A percentile compares a stretch with the other conserved stretches of the same genome.
phyloP scores from a whole-genome alignment of 192 early-diverging fungal species.

The Backusella mclennaniae region DNA sequence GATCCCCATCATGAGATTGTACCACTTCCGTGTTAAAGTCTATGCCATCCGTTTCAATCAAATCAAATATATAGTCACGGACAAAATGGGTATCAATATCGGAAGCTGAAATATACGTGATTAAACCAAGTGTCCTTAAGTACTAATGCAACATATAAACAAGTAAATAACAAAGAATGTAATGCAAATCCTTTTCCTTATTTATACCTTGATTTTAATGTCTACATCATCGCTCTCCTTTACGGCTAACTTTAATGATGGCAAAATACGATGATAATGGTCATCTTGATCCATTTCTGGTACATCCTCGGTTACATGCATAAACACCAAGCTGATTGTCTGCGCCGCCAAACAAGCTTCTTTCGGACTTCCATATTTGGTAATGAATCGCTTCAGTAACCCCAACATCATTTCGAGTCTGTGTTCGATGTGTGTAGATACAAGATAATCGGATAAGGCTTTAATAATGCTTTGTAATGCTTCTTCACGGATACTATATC shows the following conservation, averaged over 20 bases:
- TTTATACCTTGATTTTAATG: conserved; percentile 47
- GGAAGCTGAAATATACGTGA: conserved; percentile 33
- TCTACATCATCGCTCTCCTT: conserved; percentile 40
- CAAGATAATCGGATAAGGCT: conserved; percentile 49
- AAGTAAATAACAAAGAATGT: neutral
- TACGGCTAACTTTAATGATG: conserved; percentile 41
- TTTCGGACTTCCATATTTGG: conserved; percentile 37
- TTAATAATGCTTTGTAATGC: conserved; percentile 46
- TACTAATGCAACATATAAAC: conserved; percentile 11
- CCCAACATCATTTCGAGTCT: conserved; percentile 54
- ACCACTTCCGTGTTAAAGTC: conserved; percentile 20
- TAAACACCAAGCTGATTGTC: conserved; percentile 44
- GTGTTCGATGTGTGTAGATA: conserved; percentile 50
- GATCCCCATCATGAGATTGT: conserved; percentile 15
- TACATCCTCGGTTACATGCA: conserved; percentile 33
- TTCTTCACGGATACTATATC: conserved; percentile 51
- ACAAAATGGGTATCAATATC: conserved; percentile 19
- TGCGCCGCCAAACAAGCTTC: conserved; percentile 44
- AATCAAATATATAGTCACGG: conserved; percentile 28
- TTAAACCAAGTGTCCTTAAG: conserved; percentile 20
- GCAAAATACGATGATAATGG: conserved; percentile 44
- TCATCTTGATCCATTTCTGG: conserved; percentile 41
- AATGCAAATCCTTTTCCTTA: neutral
- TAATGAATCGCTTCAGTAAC: conserved; percentile 51
- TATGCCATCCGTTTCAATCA: conserved; percentile 28